phyloP scores from a whole-genome alignment of 2,329 filamentous ascomycete genomes.

The Talaromyces funiculosus region DNA sequence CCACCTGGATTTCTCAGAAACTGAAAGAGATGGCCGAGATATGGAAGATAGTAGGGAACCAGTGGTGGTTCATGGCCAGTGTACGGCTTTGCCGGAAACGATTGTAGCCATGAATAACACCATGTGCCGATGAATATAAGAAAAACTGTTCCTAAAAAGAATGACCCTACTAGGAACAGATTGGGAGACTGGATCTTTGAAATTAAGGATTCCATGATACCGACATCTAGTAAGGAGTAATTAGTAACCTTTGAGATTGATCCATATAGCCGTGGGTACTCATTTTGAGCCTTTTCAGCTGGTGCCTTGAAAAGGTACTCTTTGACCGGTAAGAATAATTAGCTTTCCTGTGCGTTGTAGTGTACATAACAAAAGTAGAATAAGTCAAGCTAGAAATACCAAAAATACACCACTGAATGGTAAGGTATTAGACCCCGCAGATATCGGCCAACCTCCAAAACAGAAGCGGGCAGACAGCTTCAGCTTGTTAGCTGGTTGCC shows the following conservation, averaged over 20 bases:
- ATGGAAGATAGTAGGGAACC: slow-evolving; percentile 8
- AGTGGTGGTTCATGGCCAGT: slow-evolving; percentile 9
- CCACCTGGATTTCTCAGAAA: slow-evolving; percentile 7
- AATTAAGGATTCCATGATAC: not conserved
- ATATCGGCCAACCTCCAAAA: not conserved
- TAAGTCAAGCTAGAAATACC: not conserved
- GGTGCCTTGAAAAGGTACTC: not conserved
- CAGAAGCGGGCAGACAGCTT: not conserved
- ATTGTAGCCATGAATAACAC: not conserved
- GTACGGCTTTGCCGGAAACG: not conserved
- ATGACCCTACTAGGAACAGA: not conserved
- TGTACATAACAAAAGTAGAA: not conserved
- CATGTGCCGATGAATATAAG: not conserved
- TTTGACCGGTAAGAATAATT: not conserved
- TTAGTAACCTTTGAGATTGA: not conserved
- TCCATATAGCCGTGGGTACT: not conserved
- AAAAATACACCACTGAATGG: not conserved
- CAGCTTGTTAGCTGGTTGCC: not conserved
- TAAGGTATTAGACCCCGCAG: not conserved
- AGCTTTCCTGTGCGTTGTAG: not conserved
- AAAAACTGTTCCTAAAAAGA: not conserved
- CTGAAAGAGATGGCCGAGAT: slow-evolving; percentile 12
- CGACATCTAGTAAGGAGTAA: not conserved
- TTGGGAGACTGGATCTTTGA: not conserved
- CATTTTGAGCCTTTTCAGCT: not conserved